Evolutionary conservation across 2,329 filamentous ascomycete species (phyloP).

Genomic region (Fusarium avenaceum): DNA sequence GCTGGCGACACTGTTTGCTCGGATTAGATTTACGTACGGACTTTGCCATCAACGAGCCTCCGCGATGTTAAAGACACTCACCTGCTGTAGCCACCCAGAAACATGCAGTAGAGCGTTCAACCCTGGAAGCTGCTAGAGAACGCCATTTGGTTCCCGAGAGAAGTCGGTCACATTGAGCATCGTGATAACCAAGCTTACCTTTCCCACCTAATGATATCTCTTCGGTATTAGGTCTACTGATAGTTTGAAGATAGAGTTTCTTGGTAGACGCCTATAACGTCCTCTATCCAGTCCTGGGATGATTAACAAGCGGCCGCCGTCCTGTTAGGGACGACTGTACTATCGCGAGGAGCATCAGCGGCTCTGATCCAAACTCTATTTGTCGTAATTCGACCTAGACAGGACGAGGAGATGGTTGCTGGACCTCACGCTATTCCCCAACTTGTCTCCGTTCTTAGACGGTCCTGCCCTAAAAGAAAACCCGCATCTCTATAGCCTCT

Average conservation of each 20-base stretch:
- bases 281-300: conserved; percentile 20
- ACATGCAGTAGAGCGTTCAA: conserved; percentile 10
- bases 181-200: conserved; percentile 7
- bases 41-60: neutral
- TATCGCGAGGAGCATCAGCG: conserved; percentile 30
- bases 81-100: conserved; percentile 15
- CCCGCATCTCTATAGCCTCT: neutral
- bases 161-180: neutral
- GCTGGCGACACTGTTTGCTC: neutral
- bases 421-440: conserved; percentile 18
- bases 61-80: conserved; percentile 4
- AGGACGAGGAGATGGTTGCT: conserved; percentile 9
- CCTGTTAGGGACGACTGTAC: conserved; percentile 9
- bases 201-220: conserved; percentile 2
- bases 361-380: conserved; percentile 35
- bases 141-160: neutral
- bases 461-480: conserved; percentile 12
- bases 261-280: conserved; percentile 35
- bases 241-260: conserved; percentile 28
- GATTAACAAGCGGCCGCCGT: conserved; percentile 5
- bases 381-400: conserved; percentile 8
- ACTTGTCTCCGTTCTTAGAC: conserved; percentile 7
- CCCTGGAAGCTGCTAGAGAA: neutral
- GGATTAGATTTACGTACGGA: neutral
- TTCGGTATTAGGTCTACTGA: conserved; percentile 4